These are phyloP conservation scores for Spencermartinsiella ligniputridi DNA, from an alignment of 1,139 yeast genomes.

Conservation along the genomic window DNA sequence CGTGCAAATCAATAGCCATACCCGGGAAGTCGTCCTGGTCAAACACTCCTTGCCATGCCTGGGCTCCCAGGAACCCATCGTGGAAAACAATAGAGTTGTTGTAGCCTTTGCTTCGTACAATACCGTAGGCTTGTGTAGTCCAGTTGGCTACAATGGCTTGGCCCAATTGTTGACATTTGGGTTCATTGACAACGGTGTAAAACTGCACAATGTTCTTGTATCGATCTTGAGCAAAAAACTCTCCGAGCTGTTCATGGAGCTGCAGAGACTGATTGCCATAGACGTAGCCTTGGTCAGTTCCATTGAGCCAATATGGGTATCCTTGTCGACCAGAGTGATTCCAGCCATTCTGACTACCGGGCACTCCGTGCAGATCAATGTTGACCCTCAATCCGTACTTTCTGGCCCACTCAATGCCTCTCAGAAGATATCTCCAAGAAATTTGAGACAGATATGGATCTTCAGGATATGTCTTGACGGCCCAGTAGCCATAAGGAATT, in stretches of 20 bases:
- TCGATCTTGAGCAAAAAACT: constrained; percentile 60
- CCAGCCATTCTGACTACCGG: constrained; percentile 92
- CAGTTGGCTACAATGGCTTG: constrained; percentile 28
- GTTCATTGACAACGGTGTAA: constrained; percentile 65
- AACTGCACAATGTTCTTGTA: constrained; percentile 72
- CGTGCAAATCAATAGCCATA: constrained; percentile 53
- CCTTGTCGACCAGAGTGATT: constrained; percentile 86
- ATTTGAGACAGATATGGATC: constrained; percentile 80
- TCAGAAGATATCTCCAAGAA: constrained; percentile 63
- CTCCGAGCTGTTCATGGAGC: constrained; percentile 41
- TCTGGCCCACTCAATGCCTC: constrained; percentile 72
- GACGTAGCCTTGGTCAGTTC: constrained; percentile 29
- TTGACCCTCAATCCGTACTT: constrained; percentile 64
- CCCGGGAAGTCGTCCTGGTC: constrained; percentile 59
- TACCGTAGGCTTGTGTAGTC: constrained; percentile 32
- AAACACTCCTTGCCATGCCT: constrained; percentile 32
- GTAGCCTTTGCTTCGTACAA: constrained; percentile 29
- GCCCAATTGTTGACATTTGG: constrained; percentile 30
- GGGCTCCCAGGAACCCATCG: constrained; percentile 35
- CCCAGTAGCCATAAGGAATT: constrained; percentile 94
- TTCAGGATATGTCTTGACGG: constrained; percentile 52
- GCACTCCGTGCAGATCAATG: constrained; percentile 87
- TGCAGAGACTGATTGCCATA: constrained; percentile 34
- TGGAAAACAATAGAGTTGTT: constrained; percentile 30
- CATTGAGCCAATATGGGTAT: constrained; percentile 53